A percentile compares a stretch with the other conserved stretches of the same genome.
These are phyloP conservation scores for Penicillium roqueforti DNA, from an alignment of 495 filamentous ascomycete species.

Conservation along the genomic window DNA sequence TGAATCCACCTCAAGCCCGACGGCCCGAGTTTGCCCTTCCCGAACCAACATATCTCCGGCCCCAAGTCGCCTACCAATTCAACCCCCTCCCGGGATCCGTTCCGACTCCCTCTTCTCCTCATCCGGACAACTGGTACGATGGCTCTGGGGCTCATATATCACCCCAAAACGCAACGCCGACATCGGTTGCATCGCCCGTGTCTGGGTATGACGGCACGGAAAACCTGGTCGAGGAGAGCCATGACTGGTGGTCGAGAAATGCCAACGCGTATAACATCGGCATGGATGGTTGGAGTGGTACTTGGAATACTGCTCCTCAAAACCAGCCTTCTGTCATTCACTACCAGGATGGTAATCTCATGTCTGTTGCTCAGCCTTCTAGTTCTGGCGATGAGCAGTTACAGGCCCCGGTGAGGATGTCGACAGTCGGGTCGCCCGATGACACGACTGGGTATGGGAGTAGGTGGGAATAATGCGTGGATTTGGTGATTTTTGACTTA, in stretches of 20 bases:
- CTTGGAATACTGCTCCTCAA: constrained; percentile 14
- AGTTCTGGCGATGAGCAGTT: constrained; percentile 6
- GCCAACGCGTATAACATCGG: constrained; percentile 41
- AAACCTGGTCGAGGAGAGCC: constrained; percentile 50
- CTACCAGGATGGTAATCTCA: constrained; percentile 9
- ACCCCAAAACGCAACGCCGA: constrained; percentile 20
- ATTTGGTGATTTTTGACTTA: neutral
- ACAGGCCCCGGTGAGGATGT: neutral
- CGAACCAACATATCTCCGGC: constrained; percentile 37
- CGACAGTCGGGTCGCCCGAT: neutral
- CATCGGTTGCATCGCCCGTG: constrained; percentile 30
- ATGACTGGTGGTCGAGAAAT: constrained; percentile 58
- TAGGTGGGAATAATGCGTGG: constrained; percentile 13
- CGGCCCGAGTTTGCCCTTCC: constrained; percentile 25
- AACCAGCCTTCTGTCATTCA: constrained; percentile 4
- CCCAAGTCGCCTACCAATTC: constrained; percentile 23
- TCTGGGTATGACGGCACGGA: constrained; percentile 44
- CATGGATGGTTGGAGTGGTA: constrained; percentile 46
- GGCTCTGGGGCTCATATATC: constrained; percentile 14
- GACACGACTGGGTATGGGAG: constrained; percentile 8
- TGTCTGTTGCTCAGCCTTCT: constrained; percentile 15
- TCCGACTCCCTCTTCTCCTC: constrained; percentile 10
- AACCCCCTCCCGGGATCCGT: constrained; percentile 13
- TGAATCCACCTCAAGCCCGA: constrained; percentile 20
- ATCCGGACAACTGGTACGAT: constrained; percentile 29